Base-by-base conservation (phyloP, 2,329 filamentous ascomycete genomes). In the Stagonosporopsis rhizophila region DNA sequence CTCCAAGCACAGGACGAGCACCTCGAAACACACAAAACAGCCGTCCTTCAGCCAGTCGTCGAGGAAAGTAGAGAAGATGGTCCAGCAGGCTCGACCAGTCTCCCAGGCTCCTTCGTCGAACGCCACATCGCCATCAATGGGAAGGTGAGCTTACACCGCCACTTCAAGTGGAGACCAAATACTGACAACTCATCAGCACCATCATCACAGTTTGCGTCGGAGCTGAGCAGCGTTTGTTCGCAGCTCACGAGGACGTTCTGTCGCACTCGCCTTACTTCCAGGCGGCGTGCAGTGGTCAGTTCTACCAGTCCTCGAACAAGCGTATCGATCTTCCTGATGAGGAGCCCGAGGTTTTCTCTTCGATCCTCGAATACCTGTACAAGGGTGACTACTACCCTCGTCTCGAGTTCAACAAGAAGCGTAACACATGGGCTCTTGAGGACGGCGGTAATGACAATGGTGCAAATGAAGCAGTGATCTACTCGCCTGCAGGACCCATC, bases 301-400 rank as follows among this genome's bases (percentile, higher is more conserved):
- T 85, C 80, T 83, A 86, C 78, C 84, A 84, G 56, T 72, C 80
- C 15, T 70, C 81, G 52, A 82, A 81, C 72, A 92, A 91, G 78
- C 87, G 89, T 51, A 89, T 96, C 73, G 84, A 89, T 47, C 85
- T 96, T 2, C 89, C 91, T 1, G 87, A 94, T 58, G 93, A 96
- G 76, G 89, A 93, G 66, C 92, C 93, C 19, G 92, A 96, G 74
- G 89, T 96, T 69, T 93, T 97, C 77, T 96, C 91, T 7, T 92
- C 89, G 6, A 84, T 97, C 11, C 87, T 97, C 53, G 93, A 97
- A 74, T 96, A 89, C 67, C 86, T 97, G 53, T 96, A 96, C 84
- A 96, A 96, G 78, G 92, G 92, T 62, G 93, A 96, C 77, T 96
- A 96, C 79, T 93, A 89, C 67, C 92, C 93, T 3, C 89, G 89